These are phyloP conservation scores for Primulina tabacum DNA, from an alignment of 257 asterid species.

Conservation along the genomic window DNA sequence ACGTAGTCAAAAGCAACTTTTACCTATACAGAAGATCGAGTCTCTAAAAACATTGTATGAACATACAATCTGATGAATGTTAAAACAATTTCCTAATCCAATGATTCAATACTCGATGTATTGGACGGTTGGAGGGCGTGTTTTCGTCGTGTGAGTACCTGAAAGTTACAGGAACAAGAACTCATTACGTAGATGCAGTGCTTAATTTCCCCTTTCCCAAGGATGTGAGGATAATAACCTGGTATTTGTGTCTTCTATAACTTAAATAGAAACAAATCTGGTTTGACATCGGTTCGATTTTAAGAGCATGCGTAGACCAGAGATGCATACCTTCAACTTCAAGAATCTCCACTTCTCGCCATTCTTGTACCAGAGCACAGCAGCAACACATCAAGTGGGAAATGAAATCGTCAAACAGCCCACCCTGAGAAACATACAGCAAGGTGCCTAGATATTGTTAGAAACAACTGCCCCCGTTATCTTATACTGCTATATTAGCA, in stretches of 20 bases:
- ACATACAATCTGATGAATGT: constrained; percentile 15
- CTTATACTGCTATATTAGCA: neutral
- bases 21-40: constrained; percentile 24
- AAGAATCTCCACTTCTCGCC: constrained; percentile 73
- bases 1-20: neutral
- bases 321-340: constrained; percentile 49
- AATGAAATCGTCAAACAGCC: constrained; percentile 72
- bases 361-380: constrained; percentile 93
- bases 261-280: neutral
- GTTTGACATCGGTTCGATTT: neutral
- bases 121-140: constrained; percentile 64
- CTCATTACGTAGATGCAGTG: neutral
- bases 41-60: constrained; percentile 24
- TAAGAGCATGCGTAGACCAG: neutral
- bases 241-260: too few species aligned
- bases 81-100: constrained; percentile 11
- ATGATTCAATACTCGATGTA: constrained; percentile 60
- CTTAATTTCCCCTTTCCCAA: neutral
- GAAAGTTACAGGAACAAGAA: neutral
- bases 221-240: too few species aligned
- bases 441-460: constrained; percentile 5
- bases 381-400: constrained; percentile 94
- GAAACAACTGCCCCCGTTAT: neutral
- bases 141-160: constrained; percentile 55
- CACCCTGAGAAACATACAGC: constrained; percentile 53